These are phyloP conservation scores for Pleoardoris graminearum DNA, from an alignment of 2,329 filamentous ascomycete species.

Conservation along the genomic window DNA sequence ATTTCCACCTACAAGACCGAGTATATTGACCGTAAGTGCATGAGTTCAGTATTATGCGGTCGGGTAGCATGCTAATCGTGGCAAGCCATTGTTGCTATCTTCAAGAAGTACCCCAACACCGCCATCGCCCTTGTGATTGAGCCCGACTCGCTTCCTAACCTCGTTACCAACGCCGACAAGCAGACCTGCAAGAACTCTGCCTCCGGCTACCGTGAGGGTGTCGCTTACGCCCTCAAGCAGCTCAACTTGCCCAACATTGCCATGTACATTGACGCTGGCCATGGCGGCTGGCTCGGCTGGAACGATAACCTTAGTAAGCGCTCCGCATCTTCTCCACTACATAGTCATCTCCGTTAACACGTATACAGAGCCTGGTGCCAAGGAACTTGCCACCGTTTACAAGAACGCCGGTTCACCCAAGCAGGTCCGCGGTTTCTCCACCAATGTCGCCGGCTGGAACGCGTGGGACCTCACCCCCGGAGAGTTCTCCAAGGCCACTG, in stretches of 20 bases:
- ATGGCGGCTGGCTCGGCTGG: constrained; percentile 70
- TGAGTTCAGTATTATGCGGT: neutral
- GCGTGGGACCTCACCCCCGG: constrained; percentile 52
- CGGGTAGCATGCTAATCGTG: constrained; percentile 2
- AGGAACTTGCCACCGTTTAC: constrained; percentile 55
- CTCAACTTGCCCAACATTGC: constrained; percentile 66
- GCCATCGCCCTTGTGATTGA: constrained; percentile 54
- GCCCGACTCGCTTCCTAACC: constrained; percentile 66
- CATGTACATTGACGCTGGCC: constrained; percentile 68
- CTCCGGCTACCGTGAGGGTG: constrained; percentile 60
- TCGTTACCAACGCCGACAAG: constrained; percentile 63
- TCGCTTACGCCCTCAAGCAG: constrained; percentile 61
- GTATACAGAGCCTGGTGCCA: constrained; percentile 51
- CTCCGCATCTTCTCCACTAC: neutral
- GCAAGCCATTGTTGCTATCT: constrained; percentile 54
- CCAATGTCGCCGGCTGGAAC: constrained; percentile 65
- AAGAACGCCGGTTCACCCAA: constrained; percentile 53
- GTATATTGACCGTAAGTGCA: constrained; percentile 55
- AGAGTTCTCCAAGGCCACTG: constrained; percentile 40
- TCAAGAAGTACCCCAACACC: constrained; percentile 58
- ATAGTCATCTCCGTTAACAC: constrained; percentile 13
- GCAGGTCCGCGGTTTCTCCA: constrained; percentile 57
- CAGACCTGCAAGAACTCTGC: constrained; percentile 61
- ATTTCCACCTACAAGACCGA: constrained; percentile 55
- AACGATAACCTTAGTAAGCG: constrained; percentile 57